Base-by-base conservation (phyloP, 805 yeast species). In the Komagataella kurtzmanii region DNA sequence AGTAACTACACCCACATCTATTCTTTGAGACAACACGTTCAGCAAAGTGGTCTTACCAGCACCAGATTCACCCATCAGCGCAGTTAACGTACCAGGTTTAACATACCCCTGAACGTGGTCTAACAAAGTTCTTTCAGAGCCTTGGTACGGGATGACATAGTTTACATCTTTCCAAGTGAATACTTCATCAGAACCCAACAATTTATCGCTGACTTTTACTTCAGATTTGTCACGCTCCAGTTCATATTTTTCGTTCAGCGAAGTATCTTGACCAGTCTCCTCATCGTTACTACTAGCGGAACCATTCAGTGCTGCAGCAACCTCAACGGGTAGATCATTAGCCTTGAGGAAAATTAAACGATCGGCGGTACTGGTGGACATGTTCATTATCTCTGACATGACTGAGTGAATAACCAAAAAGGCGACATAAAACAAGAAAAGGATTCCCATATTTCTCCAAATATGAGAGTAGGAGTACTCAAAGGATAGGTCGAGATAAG, bases 31-130 rank as follows among this genome's bases (percentile, higher is more conserved):
- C 51, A 75, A 62, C 3, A 69, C 64, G 56, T 75, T 75, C 57
- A 75, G 65, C 51, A 75, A 61, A 5, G 79, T 75, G 3, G 79
- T 75, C 56, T 75, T 76, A 54, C 77, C 77, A 8, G 76, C 75
- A 54, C 77, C 78, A 14, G 75, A 70, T 47, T 70, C 74, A 48
- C 76, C 76, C 76, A 72, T 72, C 24, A 72, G 60, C 1, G 76
- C 73, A 24, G 74, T 70, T 51, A 72, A 58, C 17, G 68, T 65
- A 19, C 76, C 75, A 0, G 73, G 72, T 46, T 62, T 56, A 56
- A 62, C 52, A 63, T 51, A 65, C 45, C 64, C 64, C 47, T 56
- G 49, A 57, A 63, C 55, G 50, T 53, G 43, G 54, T 63, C 58
- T 56, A 70, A 43, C 52, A 54, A 57, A 53, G 52, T 59, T 47